A percentile compares a stretch with the other conserved stretches of the same genome.
These are phyloP conservation scores for Russula virescens DNA, from an alignment of 768 basidiomycete species.

Conservation along the genomic window DNA sequence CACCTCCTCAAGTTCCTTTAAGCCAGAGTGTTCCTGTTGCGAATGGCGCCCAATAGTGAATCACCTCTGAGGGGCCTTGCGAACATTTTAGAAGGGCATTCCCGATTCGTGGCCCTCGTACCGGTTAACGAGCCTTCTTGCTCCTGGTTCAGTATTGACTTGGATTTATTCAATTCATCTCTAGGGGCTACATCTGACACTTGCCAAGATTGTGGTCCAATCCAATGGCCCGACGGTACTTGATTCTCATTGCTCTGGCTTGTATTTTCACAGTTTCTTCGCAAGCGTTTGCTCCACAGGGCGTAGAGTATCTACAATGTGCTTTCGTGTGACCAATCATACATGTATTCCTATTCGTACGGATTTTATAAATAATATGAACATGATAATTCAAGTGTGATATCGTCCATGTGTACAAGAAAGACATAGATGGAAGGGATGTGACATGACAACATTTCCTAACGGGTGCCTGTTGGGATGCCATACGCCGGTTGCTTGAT, in stretches of 20 bases:
- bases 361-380: conserved; percentile 24
- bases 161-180: conserved; percentile 26
- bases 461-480: not conserved
- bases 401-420: not conserved
- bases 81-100: conserved; percentile 12
- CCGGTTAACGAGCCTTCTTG: conserved; percentile 17
- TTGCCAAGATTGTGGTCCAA: conserved; percentile 23
- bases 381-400: conserved; percentile 15
- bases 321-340: conserved; percentile 21
- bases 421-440: too few relatives aligned
- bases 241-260: conserved; percentile 19
- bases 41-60: conserved; percentile 36
- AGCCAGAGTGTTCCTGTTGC: conserved; percentile 55
- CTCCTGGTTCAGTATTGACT: conserved; percentile 22
- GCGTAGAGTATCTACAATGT: conserved; percentile 21
- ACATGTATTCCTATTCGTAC: conserved; percentile 26
- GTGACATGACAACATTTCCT: conserved; percentile 1
- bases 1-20: conserved; percentile 47
- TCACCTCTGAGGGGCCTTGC: not conserved
- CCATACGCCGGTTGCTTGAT: conserved; percentile 4
- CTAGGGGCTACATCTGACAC: conserved; percentile 22
- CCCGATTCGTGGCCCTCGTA: conserved; percentile 2
- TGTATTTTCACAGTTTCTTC: conserved; percentile 17
- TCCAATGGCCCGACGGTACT: conserved; percentile 14
- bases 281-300: conserved; percentile 18